These are phyloP conservation scores for Radiomyces spectabilis DNA, from an alignment of 192 early-diverging fungal genomes.

Conservation along the genomic window DNA sequence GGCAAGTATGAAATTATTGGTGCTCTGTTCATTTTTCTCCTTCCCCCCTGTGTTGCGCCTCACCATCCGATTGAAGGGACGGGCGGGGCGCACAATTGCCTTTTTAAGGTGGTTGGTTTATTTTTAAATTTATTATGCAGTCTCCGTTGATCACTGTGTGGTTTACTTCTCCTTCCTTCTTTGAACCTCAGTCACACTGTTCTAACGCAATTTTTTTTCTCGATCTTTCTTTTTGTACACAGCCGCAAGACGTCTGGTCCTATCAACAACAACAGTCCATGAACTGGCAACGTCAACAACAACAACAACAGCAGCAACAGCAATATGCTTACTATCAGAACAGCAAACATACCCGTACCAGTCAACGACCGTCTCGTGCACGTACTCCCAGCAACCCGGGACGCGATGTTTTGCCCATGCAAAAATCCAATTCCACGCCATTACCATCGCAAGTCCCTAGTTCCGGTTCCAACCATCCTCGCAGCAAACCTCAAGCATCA, in stretches of 20 bases:
- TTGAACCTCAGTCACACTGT: background rate
- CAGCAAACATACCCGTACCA: background rate
- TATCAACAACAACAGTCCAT: conserved; percentile 6
- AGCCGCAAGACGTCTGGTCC: conserved; percentile 8
- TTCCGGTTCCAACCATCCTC: background rate
- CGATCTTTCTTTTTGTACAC: background rate
- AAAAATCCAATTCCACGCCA: background rate
- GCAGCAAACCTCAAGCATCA: background rate
- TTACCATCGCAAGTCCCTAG: background rate
- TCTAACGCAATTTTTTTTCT: background rate
- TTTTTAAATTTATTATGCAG: conserved; percentile 11
- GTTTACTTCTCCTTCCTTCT: background rate
- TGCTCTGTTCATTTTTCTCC: background rate
- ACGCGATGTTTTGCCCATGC: background rate
- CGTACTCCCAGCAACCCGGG: background rate
- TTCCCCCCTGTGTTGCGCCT: background rate
- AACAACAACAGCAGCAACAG: background rate
- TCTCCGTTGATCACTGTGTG: background rate
- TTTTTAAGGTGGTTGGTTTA: conserved; percentile 2
- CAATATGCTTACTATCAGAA: background rate
- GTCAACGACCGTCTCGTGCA: background rate
- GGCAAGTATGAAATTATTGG: background rate
- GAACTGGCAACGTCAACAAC: background rate
- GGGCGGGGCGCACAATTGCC: background rate
- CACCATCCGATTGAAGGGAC: background rate